Evolutionary conservation across 176 grass and related monocot species (phyloP), one percentile per base, ranked within the genome.

Genomic region (Cymbopogon citratus): DNA sequence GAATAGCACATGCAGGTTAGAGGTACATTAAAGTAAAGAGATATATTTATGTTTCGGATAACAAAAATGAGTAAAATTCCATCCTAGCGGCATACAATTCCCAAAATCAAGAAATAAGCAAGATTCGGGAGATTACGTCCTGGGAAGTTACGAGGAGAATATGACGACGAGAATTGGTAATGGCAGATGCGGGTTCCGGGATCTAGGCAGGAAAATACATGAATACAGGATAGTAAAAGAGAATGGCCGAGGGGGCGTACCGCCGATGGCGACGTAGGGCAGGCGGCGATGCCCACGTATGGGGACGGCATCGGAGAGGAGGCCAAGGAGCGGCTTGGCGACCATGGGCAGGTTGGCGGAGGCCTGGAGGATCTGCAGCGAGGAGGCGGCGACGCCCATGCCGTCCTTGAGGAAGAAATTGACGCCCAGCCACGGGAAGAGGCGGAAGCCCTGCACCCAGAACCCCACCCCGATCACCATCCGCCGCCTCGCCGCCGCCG

Each of bases 351-450:
- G 81, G 70, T 89, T 97, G 71, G 92, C 88, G 5, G 92, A 98
- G 57, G 83, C 91, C 82, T 94, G 94, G 69, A 98, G 95, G 86
- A 98, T 90, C 87, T 98, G 95, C 69, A 98, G 86, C 29, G 87
- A 87, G 11, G 92, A 91, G 12, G 92, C 45, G 39, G 82, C 86
- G 78, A 98, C 90, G 72, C 79, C 88, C 84, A 98, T 91, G 63
- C 88, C 90, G 85, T 98, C 92, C 74, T 94, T 95, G 75, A 98
- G 92, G 84, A 95, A 98, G 90, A 94, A 98, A 78, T 85, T 95
- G 82, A 98, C 76, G 75, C 78, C 95, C 3, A 98, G 79, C 95
- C 92, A 98, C 5, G 92, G 92, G 75, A 98, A 98, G 24, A 94
- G 90, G 25, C 95, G 80, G 82, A 95, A 94, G 15, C 95, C 95